Percentiles rank a stretch among this genome's conserved stretches.
Evolutionary conservation across 2,329 filamentous ascomycete species (phyloP).

Genomic region (Sclerotinia glacialis): DNA sequence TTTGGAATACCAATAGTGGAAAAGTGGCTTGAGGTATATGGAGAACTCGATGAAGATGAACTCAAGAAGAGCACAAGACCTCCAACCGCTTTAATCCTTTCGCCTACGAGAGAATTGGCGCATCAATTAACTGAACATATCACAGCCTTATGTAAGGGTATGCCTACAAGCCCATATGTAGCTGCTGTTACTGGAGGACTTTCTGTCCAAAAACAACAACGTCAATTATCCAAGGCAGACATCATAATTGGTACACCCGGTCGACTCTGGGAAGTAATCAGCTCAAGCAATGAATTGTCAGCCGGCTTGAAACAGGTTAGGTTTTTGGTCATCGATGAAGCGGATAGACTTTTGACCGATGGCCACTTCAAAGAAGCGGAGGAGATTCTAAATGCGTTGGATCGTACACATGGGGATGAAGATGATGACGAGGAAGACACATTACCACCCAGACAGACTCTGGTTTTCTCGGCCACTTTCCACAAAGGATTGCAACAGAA

Average conservation of each 20-base stretch:
- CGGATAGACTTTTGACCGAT: slow-evolving; percentile 84
- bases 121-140: slow-evolving; percentile 88
- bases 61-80: slow-evolving; percentile 41
- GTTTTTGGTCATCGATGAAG: slow-evolving; percentile 91
- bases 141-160: slow-evolving; percentile 64
- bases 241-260: slow-evolving; percentile 93
- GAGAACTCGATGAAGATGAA: slow-evolving; percentile 43
- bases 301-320: slow-evolving; percentile 67
- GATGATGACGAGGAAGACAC: slow-evolving; percentile 48
- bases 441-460: slow-evolving; percentile 66
- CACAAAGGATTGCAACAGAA: slow-evolving; percentile 90
- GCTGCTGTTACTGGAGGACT: slow-evolving; percentile 89
- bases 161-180: slow-evolving; percentile 64
- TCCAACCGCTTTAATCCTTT: slow-evolving; percentile 77
- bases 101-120: slow-evolving; percentile 88
- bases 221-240: slow-evolving; percentile 78
- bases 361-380: slow-evolving; percentile 94
- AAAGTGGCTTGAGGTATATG: slow-evolving; percentile 61
- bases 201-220: slow-evolving; percentile 91
- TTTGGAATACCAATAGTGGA: slow-evolving; percentile 94
- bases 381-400: slow-evolving; percentile 78
- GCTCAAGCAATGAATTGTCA: slow-evolving; percentile 67
- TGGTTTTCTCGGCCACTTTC: slow-evolving; percentile 97
- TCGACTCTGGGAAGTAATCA: slow-evolving; percentile 90
- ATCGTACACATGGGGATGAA: slow-evolving; percentile 56